Evolutionary conservation across 1,284 basidiomycete genomes (phyloP).

Genomic region (Coniophora puteana): DNA sequence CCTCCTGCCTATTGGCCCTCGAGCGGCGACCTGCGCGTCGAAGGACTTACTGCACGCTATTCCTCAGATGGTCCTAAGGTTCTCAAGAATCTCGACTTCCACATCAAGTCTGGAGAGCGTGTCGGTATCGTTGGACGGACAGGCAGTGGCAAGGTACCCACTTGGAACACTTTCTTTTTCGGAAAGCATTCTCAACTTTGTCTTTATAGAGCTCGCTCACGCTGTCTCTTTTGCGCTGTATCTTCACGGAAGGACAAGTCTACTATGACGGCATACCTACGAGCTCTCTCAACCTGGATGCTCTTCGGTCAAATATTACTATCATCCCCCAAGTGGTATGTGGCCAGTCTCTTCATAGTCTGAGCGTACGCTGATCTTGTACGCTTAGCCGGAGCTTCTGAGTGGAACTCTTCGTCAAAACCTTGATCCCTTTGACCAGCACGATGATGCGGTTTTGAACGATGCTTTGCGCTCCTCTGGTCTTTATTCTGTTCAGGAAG

Average conservation of each 20-base stretch:
- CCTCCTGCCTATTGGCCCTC: slow-evolving; percentile 82
- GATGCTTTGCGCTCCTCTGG: slow-evolving; percentile 52
- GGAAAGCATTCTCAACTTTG: slow-evolving; percentile 13
- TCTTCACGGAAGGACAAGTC: slow-evolving; percentile 55
- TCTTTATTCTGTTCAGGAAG: slow-evolving; percentile 47
- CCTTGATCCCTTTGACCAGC: slow-evolving; percentile 69
- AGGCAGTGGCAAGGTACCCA: slow-evolving; percentile 35
- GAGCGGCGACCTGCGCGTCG: slow-evolving; percentile 62
- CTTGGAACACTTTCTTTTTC: not conserved
- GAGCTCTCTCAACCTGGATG: slow-evolving; percentile 14
- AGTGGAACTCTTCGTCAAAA: slow-evolving; percentile 58
- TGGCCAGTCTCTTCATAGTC: not conserved
- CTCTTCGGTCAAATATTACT: slow-evolving; percentile 55
- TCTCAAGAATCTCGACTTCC: slow-evolving; percentile 51
- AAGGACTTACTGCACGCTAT: slow-evolving; percentile 62
- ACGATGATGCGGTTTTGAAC: slow-evolving; percentile 63
- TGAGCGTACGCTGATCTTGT: not conserved
- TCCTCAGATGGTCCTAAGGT: slow-evolving; percentile 45
- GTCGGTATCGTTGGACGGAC: slow-evolving; percentile 54
- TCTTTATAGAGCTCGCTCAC: slow-evolving; percentile 44
- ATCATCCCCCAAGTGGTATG: slow-evolving; percentile 53
- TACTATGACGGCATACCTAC: slow-evolving; percentile 47
- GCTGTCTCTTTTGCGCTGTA: slow-evolving; percentile 51
- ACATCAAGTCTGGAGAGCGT: slow-evolving; percentile 55
- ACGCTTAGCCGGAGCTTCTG: slow-evolving; percentile 55